Evolutionary conservation across 1,284 basidiomycete species (phyloP).

Genomic region (Cryptococcus maquisensis): DNA sequence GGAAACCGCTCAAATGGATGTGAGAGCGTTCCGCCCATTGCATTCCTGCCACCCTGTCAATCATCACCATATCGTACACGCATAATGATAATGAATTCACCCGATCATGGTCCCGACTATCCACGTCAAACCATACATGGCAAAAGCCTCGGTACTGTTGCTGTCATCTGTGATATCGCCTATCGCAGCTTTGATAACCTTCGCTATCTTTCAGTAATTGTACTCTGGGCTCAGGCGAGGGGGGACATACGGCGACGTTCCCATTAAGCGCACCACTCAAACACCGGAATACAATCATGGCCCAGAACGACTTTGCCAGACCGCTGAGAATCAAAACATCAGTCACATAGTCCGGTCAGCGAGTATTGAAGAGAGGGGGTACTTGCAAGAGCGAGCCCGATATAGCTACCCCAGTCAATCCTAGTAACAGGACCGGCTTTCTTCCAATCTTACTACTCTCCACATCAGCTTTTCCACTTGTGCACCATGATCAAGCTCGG

Average conservation of each 20-base stretch:
- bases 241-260: constrained; percentile 44
- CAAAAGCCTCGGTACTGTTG: constrained; percentile 47
- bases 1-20: constrained; percentile 52
- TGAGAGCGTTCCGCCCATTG: constrained; percentile 39
- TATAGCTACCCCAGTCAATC: constrained; percentile 39
- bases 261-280: constrained; percentile 42
- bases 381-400: constrained; percentile 40
- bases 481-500: background rate
- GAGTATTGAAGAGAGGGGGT: too few relatives aligned
- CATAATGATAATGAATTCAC: constrained; percentile 11
- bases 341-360: too few relatives aligned
- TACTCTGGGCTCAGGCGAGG: background rate
- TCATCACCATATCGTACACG: background rate
- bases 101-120: constrained; percentile 43
- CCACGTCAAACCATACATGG: constrained; percentile 47
- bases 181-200: constrained; percentile 41
- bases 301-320: constrained; percentile 38
- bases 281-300: constrained; percentile 39
- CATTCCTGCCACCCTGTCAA: constrained; percentile 17
- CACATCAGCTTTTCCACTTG: background rate
- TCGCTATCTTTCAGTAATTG: background rate
- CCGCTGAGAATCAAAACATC: constrained; percentile 23
- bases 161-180: constrained; percentile 47
- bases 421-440: constrained; percentile 41
- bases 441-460: constrained; percentile 33